A percentile compares a stretch with the other conserved stretches of the same genome.
Evolutionary conservation across 1,284 basidiomycete genomes (phyloP).

Genomic region (Boletus sp.): DNA sequence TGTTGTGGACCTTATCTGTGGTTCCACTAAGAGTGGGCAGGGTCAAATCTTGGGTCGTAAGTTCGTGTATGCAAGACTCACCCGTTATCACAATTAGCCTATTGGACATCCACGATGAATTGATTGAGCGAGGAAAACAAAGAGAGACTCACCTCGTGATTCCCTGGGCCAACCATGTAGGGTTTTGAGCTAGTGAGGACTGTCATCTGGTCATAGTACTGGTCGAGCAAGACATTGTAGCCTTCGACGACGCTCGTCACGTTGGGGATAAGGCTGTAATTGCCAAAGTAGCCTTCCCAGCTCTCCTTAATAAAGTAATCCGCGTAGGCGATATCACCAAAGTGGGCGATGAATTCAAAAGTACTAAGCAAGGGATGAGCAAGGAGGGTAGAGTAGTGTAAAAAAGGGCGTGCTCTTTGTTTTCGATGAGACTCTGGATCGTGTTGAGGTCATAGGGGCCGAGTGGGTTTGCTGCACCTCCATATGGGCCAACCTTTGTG

Average conservation of each 20-base stretch:
- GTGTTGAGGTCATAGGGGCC: slow-evolving; percentile 29
- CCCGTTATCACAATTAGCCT: slow-evolving; percentile 27
- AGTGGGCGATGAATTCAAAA: slow-evolving; percentile 26
- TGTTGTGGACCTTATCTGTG: slow-evolving; percentile 23
- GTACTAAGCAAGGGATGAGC: slow-evolving; percentile 17
- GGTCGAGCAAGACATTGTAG: slow-evolving; percentile 25
- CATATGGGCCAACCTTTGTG: slow-evolving; percentile 27
- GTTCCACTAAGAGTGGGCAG: slow-evolving; percentile 16
- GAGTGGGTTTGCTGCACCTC: slow-evolving; percentile 22
- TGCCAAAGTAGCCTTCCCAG: slow-evolving; percentile 31
- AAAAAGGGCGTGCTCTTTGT: slow-evolving; percentile 23
- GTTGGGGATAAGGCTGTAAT: slow-evolving; percentile 27
- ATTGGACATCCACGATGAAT: not conserved
- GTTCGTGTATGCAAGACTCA: slow-evolving; percentile 5
- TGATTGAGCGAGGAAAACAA: not conserved
- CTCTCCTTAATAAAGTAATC: slow-evolving; percentile 32
- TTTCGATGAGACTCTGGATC: slow-evolving; percentile 30
- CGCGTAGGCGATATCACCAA: slow-evolving; percentile 27
- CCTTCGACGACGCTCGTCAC: slow-evolving; percentile 26
- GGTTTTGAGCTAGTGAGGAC: slow-evolving; percentile 22
- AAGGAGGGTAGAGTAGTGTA: not conserved
- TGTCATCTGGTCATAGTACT: slow-evolving; percentile 29
- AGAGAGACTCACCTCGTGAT: slow-evolving; percentile 20
- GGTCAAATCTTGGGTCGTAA: not conserved
- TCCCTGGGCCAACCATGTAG: slow-evolving; percentile 29